Conservation (phyloP, 2,329 filamentous ascomycete species). For the Fonsecaea pedrosoi region DNA sequence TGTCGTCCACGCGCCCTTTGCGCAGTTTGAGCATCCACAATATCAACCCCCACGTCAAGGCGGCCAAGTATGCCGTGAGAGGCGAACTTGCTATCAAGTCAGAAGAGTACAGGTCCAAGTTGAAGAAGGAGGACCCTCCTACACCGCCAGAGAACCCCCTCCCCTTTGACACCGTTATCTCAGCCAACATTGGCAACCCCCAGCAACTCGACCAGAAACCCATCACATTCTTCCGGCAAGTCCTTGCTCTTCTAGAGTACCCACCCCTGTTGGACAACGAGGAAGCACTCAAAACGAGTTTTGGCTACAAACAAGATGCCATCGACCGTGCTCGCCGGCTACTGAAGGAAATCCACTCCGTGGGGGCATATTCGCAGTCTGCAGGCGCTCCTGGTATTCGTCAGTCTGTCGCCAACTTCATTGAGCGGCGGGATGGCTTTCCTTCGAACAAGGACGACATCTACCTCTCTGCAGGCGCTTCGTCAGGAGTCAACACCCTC, state of each 20-base stretch:
- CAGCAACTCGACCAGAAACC: conserved; percentile 99
- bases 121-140: conserved; percentile 57
- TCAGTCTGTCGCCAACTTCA: conserved; percentile 88
- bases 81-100: conserved; percentile 94
- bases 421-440: conserved; percentile 90
- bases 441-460: conserved; percentile 79
- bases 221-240: conserved; percentile 98
- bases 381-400: conserved; percentile 86
- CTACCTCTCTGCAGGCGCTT: conserved; percentile 90
- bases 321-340: conserved; percentile 82
- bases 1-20: conserved; percentile 54
- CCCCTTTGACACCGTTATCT: conserved; percentile 90
- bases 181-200: conserved; percentile 98
- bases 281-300: conserved; percentile 72
- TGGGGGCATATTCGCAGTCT: conserved; percentile 95
- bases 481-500: conserved; percentile 91
- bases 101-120: conserved; percentile 81
- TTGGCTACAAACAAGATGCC: conserved; percentile 91
- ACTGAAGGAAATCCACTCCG: conserved; percentile 82
- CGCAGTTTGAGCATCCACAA: conserved; percentile 75
- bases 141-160: conserved; percentile 61
- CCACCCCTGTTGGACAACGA: conserved; percentile 82
- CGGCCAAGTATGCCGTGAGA: conserved; percentile 93
- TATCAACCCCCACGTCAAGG: conserved; percentile 88
- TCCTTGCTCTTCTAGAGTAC: conserved; percentile 91